Percentiles rank a stretch among this genome's conserved stretches.
Conservation (phyloP, 257 asterid species). For the Primulina eburnea region DNA sequence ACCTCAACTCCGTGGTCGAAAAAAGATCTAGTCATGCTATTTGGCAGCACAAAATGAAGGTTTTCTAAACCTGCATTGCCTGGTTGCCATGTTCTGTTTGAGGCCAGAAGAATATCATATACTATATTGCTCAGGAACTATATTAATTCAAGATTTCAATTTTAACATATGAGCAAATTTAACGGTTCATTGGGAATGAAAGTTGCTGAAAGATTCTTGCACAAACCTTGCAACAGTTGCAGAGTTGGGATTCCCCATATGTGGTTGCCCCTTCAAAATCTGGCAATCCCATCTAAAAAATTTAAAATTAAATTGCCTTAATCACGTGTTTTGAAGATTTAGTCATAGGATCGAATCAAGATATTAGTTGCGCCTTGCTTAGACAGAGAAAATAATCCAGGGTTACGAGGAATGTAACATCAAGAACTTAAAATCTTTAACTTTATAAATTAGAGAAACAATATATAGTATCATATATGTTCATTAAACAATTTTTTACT, state of each 20-base stretch:
- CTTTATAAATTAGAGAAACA: too few species aligned
- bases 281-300: constrained; percentile 58
- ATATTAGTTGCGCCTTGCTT: too few species aligned
- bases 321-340: not conserved
- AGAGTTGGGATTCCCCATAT: constrained; percentile 58
- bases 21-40: constrained; percentile 47
- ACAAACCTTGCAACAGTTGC: constrained; percentile 47
- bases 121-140: too few species aligned
- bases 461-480: not conserved
- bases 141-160: too few species aligned
- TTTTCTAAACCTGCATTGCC: constrained; percentile 34
- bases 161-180: not conserved
- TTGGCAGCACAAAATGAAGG: constrained; percentile 55
- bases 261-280: constrained; percentile 54
- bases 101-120: constrained; percentile 3
- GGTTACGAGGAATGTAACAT: too few species aligned
- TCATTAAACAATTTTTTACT: not conserved
- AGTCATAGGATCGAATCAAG: not conserved
- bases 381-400: too few species aligned
- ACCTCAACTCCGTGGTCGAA: constrained; percentile 46
- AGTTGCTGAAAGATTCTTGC: not conserved
- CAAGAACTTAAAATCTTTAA: too few species aligned
- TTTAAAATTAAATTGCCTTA: not conserved
- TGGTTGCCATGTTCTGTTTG: constrained; percentile 57
- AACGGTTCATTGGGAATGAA: not conserved